phyloP scores from a whole-genome alignment of 2,329 filamentous ascomycete genomes.

The Monosporascus cannonballus region DNA sequence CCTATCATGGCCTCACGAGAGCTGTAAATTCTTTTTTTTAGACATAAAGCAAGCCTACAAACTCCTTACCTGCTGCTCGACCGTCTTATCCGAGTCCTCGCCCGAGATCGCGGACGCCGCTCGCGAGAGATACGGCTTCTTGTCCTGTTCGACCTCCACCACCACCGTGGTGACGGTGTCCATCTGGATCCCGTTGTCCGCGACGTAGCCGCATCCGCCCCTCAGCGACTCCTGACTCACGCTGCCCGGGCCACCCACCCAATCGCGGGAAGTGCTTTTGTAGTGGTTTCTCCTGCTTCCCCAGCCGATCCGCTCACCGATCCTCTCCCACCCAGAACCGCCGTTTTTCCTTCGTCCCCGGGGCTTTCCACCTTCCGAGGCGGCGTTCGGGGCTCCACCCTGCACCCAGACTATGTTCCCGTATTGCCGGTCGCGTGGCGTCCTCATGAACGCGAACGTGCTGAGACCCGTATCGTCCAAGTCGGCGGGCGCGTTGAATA shows the following conservation, averaged over 20 bases:
- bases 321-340: conserved; percentile 10
- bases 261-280: conserved; percentile 2
- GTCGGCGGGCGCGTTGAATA: conserved; percentile 33
- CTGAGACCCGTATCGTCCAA: conserved; percentile 41
- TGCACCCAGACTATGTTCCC: conserved; percentile 27
- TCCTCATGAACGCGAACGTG: conserved; percentile 46
- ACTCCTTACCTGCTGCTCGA: conserved; percentile 3
- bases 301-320: conserved; percentile 5
- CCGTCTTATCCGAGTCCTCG: conserved; percentile 10
- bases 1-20: not conserved
- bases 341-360: conserved; percentile 7
- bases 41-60: not conserved
- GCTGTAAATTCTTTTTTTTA: not conserved
- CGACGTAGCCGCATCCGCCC: conserved; percentile 1
- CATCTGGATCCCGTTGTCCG: conserved; percentile 22
- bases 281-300: conserved; percentile 5
- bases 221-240: conserved; percentile 21
- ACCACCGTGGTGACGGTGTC: conserved; percentile 24
- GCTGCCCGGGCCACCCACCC: conserved; percentile 5
- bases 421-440: conserved; percentile 20
- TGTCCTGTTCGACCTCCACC: conserved; percentile 17
- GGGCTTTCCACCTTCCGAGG: not conserved
- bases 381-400: conserved; percentile 8
- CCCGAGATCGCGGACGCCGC: conserved; percentile 11
- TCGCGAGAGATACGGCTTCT: conserved; percentile 7